Conservation (phyloP, 139 green algal species). For the Gonium pectorale region DNA sequence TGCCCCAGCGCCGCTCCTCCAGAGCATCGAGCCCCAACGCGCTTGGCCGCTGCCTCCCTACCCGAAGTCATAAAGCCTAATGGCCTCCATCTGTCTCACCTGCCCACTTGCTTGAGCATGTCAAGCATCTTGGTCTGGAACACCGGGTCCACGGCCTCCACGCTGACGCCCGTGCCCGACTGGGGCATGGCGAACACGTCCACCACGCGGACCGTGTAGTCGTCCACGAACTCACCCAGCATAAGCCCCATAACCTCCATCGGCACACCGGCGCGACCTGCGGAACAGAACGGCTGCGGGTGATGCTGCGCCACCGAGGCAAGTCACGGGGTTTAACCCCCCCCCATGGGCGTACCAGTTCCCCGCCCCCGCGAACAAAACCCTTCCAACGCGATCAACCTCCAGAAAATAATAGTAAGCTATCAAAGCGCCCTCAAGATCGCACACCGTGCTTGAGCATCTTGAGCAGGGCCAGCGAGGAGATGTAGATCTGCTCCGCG, state of each 20-base stretch:
- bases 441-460: conserved; percentile 99
- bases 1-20: no score
- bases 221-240: conserved; percentile 99
- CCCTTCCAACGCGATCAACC: no score
- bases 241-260: conserved; percentile 99
- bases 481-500: conserved; percentile 98
- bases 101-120: conserved; percentile 98
- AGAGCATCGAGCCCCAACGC: no score
- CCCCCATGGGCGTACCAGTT: no score
- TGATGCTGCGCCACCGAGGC: no score
- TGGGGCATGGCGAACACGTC: conserved; percentile 99
- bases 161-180: conserved; percentile 95
- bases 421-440: no score
- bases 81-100: no score
- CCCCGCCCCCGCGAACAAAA: no score
- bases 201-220: conserved; percentile 98
- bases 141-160: conserved; percentile 98
- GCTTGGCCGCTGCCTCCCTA: no score
- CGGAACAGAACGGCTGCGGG: background rate
- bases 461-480: conserved; percentile 96
- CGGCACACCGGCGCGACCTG: conserved; percentile 96
- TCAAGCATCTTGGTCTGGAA: conserved; percentile 99
- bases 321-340: no score
- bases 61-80: no score
- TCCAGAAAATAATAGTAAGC: no score